Base-by-base conservation (phyloP, 208 protist species). In the Leishmania arabica region DNA sequence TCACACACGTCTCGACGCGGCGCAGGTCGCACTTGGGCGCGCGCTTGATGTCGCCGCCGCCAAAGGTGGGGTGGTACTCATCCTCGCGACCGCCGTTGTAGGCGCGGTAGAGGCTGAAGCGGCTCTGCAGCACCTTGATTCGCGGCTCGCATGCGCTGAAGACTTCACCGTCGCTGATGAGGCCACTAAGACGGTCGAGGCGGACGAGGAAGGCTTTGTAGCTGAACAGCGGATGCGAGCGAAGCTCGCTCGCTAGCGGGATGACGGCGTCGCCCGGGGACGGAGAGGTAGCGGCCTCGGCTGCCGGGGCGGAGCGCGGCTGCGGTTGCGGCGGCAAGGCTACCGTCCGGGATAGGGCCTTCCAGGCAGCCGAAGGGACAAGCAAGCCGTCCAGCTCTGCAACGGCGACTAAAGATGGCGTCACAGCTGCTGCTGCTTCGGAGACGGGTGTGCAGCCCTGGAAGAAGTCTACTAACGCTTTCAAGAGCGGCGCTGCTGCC, bases 71-170 rank as follows among this genome's bases (percentile, higher is more conserved):
- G 71, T 95, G 83, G 71, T 89, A 90, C 47, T 83, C 69, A 49
- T 95, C 91, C 84, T 97, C 94, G 74, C 91, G 90, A 21, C 24
- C 40, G 54, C 85, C 84, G 79, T 95, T 97, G 85, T 92, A 97
- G 77, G 88, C 87, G 42, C 92, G 88, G 79, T 94, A 90, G 31
- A 97, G 89, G 21, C 62, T 83, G 77, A 89, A 95, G 66, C 88
- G 90, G 76, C 92, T 89, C 76, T 92, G 86, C 81, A 97, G 80
- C 27, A 97, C 84, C 80, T 91, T 91, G 24, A 95, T 78, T 2
- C 94, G 92, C 42, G 91, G 90, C 81, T 95, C 92, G 75, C 90
- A 91, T 1, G 94, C 94, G 7, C 91, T 93, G 80, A 96, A 97
- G 56, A 93, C 77, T 42, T 85, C 71, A 9, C 81, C 81, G 71